Percentiles rank a stretch among this genome's conserved stretches.
These are phyloP conservation scores for Nicotiana obtusifolia DNA, from an alignment of 257 asterid species.

Conservation along the genomic window DNA sequence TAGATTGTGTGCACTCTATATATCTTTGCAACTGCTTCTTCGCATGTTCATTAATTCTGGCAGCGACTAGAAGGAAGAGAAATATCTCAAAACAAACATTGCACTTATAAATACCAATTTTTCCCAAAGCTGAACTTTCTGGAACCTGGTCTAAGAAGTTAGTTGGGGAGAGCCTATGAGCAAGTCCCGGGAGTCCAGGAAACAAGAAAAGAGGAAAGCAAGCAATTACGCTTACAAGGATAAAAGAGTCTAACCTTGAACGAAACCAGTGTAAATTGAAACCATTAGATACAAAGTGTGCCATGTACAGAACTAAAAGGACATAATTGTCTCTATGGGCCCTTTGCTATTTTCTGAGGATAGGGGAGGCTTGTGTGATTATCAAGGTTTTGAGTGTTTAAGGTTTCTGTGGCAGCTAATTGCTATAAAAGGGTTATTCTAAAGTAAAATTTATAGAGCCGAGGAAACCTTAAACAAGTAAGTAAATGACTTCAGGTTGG, in stretches of 20 bases:
- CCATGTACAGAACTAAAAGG: background rate
- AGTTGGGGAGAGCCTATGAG: background rate
- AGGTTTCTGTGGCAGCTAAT: constrained; percentile 8
- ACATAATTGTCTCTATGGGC: background rate
- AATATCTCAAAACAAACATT: background rate
- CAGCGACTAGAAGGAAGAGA: background rate
- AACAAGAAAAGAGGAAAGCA: background rate
- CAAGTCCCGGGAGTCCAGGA: background rate
- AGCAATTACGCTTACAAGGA: background rate
- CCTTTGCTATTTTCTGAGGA: background rate
- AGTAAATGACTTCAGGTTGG: background rate
- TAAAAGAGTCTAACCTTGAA: background rate
- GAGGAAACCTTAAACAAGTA: background rate
- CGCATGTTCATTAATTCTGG: background rate
- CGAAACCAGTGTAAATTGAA: background rate
- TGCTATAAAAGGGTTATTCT: background rate
- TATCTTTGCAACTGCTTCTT: background rate
- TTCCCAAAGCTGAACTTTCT: background rate
- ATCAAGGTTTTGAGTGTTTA: background rate
- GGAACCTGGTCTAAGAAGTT: background rate
- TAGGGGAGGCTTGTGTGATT: background rate
- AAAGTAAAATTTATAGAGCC: background rate
- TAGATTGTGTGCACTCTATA: background rate
- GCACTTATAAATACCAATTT: background rate
- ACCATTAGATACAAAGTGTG: background rate